phyloP scores from a whole-genome alignment of 441 rosid species.

The Viola pubescens region DNA sequence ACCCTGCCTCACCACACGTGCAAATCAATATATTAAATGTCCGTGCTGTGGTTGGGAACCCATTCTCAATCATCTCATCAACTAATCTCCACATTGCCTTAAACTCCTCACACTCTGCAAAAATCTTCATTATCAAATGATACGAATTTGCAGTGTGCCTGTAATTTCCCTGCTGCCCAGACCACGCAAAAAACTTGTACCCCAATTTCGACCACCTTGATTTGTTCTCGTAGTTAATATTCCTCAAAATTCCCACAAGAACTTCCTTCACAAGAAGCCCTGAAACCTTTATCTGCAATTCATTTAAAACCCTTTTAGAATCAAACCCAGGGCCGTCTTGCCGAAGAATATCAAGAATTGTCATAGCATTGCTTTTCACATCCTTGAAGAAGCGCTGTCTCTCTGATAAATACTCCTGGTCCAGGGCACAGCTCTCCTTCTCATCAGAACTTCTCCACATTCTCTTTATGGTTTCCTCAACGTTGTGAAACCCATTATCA shows the following conservation, averaged over 20 bases:
- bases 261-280: slow-evolving; percentile 82
- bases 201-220: slow-evolving; percentile 60
- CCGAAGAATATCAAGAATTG: slow-evolving; percentile 50
- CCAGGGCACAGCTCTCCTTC: slow-evolving; percentile 5
- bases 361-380: slow-evolving; percentile 38
- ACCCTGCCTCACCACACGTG: slow-evolving; percentile 69
- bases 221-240: slow-evolving; percentile 37
- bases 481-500: slow-evolving; percentile 32
- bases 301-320: slow-evolving; percentile 46
- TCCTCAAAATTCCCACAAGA: slow-evolving; percentile 56
- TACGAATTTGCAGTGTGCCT: slow-evolving; percentile 53
- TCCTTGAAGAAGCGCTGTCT: slow-evolving; percentile 34
- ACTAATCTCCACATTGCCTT: slow-evolving; percentile 84
- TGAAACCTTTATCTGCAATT: slow-evolving; percentile 50
- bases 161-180: slow-evolving; percentile 42
- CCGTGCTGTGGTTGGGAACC: slow-evolving; percentile 64
- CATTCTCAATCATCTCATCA: slow-evolving; percentile 82
- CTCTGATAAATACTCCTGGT: slow-evolving; percentile 13
- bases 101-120: slow-evolving; percentile 68
- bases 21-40: slow-evolving; percentile 76
- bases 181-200: slow-evolving; percentile 79
- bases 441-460: slow-evolving; percentile 29
- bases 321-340: slow-evolving; percentile 74
- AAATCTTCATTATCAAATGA: slow-evolving; percentile 74
- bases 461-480: slow-evolving; percentile 53